Evolutionary conservation across 768 basidiomycete genomes (phyloP).

Genomic region (Tremella fuciformis): DNA sequence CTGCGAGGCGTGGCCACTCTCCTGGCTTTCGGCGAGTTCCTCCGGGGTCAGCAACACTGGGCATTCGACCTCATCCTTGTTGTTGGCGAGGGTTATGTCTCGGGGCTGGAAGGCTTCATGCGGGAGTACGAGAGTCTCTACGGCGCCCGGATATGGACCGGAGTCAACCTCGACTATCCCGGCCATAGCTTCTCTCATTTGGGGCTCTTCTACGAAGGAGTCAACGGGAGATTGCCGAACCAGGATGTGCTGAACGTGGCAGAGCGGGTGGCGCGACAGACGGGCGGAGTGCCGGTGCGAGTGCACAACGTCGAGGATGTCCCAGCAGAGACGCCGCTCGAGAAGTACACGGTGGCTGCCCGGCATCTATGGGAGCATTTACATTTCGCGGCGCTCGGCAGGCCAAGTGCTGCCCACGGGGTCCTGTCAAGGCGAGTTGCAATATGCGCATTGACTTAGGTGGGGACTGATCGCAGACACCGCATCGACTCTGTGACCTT

Average conservation of each 20-base stretch:
- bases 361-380: conserved; percentile 70
- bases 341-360: conserved; percentile 54
- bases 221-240: conserved; percentile 92
- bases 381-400: conserved; percentile 71
- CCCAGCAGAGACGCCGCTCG: conserved; percentile 6
- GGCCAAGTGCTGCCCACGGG: conserved; percentile 82
- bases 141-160: conserved; percentile 86
- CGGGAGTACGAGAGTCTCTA: conserved; percentile 76
- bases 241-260: conserved; percentile 90
- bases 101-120: conserved; percentile 92
- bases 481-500: conserved; percentile 92
- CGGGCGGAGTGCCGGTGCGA: conserved; percentile 71
- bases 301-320: conserved; percentile 68
- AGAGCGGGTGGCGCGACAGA: conserved; percentile 65
- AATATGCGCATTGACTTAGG: background rate
- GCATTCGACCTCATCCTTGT: conserved; percentile 90
- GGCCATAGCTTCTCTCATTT: conserved; percentile 95
- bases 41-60: conserved; percentile 71
- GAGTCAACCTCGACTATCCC: conserved; percentile 89
- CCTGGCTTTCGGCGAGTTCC: conserved; percentile 74
- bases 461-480: conserved; percentile 58
- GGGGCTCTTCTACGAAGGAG: conserved; percentile 92
- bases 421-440: conserved; percentile 71
- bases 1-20: conserved; percentile 82
- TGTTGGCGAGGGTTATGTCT: conserved; percentile 78